A percentile compares a stretch with the other conserved stretches of the same genome.
These are phyloP conservation scores for Parasarocladium wereldwijsianum DNA, from an alignment of 2,329 filamentous ascomycete genomes.

Conservation along the genomic window DNA sequence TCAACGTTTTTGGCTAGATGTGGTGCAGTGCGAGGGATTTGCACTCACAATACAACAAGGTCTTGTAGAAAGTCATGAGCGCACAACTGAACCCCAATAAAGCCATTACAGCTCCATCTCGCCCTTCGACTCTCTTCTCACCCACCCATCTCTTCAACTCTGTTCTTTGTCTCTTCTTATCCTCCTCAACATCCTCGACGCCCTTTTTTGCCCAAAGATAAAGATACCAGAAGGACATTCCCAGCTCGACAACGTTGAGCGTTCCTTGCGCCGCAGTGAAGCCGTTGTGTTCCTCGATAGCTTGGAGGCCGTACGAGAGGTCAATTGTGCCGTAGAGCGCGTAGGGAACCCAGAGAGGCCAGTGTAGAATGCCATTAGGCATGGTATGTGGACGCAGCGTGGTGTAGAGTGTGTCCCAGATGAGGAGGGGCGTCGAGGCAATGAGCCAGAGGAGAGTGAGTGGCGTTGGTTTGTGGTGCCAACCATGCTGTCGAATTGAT, in stretches of 20 bases:
- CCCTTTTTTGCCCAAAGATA: conserved; percentile 16
- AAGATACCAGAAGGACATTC: conserved; percentile 46
- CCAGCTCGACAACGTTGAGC: conserved; percentile 54
- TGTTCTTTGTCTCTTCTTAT: conserved; percentile 3
- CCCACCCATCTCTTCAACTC: conserved; percentile 7
- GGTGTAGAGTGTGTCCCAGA: conserved; percentile 72
- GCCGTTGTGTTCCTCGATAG: conserved; percentile 51
- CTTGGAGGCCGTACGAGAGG: conserved; percentile 66
- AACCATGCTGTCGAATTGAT: no score
- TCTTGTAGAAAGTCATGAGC: conserved; percentile 49
- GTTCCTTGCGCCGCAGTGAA: conserved; percentile 64
- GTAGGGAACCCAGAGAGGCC: conserved; percentile 64
- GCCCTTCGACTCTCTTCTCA: conserved; percentile 23
- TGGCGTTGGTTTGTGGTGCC: conserved; percentile 30
- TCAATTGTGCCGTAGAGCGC: conserved; percentile 68
- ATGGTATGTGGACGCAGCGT: conserved; percentile 69
- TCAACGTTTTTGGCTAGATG: neutral
- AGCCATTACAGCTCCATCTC: conserved; percentile 27
- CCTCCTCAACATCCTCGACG: neutral
- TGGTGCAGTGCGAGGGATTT: neutral
- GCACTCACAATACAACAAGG: conserved; percentile 41
- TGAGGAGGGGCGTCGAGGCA: conserved; percentile 61
- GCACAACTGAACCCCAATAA: conserved; percentile 36
- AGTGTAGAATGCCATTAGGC: conserved; percentile 59
- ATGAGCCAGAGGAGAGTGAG: conserved; percentile 53